phyloP scores from a whole-genome alignment of 208 protist genomes.

The Hexamita inflata region DNA sequence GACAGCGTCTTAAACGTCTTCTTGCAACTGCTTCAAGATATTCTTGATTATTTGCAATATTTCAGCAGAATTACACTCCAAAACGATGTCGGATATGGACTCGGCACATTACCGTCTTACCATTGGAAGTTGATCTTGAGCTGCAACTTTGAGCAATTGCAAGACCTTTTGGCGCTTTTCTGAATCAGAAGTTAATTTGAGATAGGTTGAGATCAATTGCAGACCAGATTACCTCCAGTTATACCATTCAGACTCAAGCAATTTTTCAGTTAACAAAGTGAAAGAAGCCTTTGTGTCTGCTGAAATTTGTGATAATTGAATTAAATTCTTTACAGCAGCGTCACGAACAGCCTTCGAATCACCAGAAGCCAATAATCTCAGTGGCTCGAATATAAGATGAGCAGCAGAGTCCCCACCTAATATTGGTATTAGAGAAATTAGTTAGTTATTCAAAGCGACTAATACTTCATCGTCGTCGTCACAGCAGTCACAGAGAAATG shows the following conservation, averaged over 20 bases:
- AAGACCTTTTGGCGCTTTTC: neutral
- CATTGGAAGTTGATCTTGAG: neutral
- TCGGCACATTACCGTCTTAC: neutral
- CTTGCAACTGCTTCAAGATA: neutral
- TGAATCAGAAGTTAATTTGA: neutral
- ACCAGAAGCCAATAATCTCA: neutral
- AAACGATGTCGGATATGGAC: neutral
- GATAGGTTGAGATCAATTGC: neutral
- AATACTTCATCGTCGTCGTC: slow-evolving; percentile 25
- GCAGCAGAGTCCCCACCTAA: neutral
- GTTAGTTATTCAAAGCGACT: neutral
- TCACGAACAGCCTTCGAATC: slow-evolving; percentile 23
- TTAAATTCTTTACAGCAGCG: neutral
- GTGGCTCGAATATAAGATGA: neutral
- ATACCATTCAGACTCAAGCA: slow-evolving; percentile 24
- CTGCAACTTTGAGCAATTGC: neutral
- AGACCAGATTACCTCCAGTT: neutral
- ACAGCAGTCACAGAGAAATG: slow-evolving; percentile 24
- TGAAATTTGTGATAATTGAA: neutral
- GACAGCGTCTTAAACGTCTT: slow-evolving; percentile 8
- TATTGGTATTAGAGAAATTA: neutral
- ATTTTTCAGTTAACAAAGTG: neutral
- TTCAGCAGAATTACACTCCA: neutral
- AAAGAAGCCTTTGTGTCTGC: slow-evolving; percentile 3
- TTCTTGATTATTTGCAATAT: neutral